These are phyloP conservation scores for Sanguinoderma infundibulare DNA, from an alignment of 1,284 basidiomycete species.

Conservation along the genomic window DNA sequence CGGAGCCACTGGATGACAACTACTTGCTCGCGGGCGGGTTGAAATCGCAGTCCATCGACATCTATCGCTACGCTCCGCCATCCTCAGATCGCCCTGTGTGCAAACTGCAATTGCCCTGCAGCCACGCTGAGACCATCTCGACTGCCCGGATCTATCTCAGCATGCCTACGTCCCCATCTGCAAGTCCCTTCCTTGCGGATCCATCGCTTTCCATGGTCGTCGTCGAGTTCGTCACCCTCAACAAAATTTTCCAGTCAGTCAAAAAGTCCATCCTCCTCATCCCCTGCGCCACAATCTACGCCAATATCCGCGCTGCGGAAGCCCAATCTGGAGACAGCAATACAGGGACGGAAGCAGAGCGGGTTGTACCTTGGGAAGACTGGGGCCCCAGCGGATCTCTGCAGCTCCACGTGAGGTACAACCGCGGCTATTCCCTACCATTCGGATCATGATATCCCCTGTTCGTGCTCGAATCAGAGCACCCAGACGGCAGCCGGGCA, in stretches of 20 bases:
- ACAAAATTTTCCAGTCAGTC: background rate
- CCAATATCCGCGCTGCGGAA: background rate
- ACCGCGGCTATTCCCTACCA: too few species aligned
- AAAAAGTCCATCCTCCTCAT: background rate
- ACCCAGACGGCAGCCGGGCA: background rate
- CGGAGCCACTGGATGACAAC: too few species aligned
- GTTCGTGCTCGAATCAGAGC: background rate
- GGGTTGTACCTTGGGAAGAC: background rate
- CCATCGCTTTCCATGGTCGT: background rate
- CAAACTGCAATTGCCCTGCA: background rate
- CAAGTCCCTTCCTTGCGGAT: background rate
- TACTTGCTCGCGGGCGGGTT: too few species aligned
- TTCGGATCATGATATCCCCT: background rate
- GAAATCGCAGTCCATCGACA: too few species aligned
- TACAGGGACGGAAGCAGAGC: background rate
- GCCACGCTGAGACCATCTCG: background rate
- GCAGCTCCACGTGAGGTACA: background rate
- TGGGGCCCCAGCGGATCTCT: background rate
- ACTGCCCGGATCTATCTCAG: background rate
- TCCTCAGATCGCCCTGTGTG: too few species aligned
- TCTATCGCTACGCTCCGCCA: too few species aligned
- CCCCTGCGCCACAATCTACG: background rate
- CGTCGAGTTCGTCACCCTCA: too few species aligned
- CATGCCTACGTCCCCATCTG: background rate
- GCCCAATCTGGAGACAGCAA: background rate